Conservation (phyloP, 768 basidiomycete genomes). For the Panaeolus papilionaceus region DNA sequence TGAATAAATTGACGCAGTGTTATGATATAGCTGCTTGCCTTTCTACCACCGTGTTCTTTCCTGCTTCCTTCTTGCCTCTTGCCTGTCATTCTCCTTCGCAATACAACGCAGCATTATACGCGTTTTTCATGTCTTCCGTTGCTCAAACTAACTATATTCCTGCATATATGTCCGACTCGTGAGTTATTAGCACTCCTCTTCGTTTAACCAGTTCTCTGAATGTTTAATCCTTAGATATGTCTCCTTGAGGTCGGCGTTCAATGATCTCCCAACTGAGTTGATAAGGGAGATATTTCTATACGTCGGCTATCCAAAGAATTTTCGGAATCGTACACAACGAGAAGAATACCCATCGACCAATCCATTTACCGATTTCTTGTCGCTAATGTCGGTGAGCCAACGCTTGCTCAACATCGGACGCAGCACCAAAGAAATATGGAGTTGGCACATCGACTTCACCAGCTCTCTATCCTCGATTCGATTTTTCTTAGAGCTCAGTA, state of each 20-base stretch:
- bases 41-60: neutral
- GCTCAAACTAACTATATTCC: too few species aligned
- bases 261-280: neutral
- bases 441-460: neutral
- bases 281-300: neutral
- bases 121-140: neutral
- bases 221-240: neutral
- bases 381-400: neutral
- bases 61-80: neutral
- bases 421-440: neutral
- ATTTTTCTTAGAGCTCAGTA: neutral
- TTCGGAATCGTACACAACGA: neutral
- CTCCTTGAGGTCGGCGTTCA: neutral
- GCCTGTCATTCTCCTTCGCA: neutral
- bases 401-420: neutral
- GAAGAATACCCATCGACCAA: too few species aligned
- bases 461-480: neutral
- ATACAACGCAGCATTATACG: neutral
- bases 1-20: neutral
- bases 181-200: neutral
- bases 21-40: neutral
- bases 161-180: neutral
- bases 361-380: neutral
- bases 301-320: neutral
- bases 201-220: neutral